Conservation (phyloP, 495 filamentous ascomycete species). For the Penicillium roqueforti region DNA sequence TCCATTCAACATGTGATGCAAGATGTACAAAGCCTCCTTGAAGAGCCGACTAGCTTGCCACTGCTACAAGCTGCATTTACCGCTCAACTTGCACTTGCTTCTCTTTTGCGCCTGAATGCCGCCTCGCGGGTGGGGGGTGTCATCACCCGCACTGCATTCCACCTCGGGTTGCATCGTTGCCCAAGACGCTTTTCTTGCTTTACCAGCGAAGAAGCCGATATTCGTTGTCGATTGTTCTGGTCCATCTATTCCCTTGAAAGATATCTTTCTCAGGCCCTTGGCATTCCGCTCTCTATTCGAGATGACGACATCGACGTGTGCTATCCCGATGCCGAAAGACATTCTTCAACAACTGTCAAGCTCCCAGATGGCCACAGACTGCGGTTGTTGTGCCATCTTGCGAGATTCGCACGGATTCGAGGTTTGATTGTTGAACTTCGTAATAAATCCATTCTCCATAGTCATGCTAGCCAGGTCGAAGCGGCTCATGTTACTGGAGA, state of each 20-base stretch:
- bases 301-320: conserved; percentile 54
- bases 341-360: conserved; percentile 4
- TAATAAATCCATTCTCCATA: conserved; percentile 44
- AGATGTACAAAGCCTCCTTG: conserved; percentile 33
- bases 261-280: conserved; percentile 47
- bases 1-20: conserved; percentile 36
- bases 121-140: conserved; percentile 47
- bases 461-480: conserved; percentile 30
- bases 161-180: conserved; percentile 48
- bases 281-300: conserved; percentile 46
- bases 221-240: conserved; percentile 48
- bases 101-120: conserved; percentile 44
- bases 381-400: conserved; percentile 33
- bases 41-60: conserved; percentile 34
- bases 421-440: conserved; percentile 44
- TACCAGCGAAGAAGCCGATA: conserved; percentile 30
- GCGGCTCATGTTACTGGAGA: conserved; percentile 37
- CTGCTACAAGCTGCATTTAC: conserved; percentile 43
- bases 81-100: conserved; percentile 44
- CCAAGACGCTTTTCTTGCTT: conserved; percentile 42
- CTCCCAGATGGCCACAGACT: conserved; percentile 22
- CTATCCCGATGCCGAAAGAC: conserved; percentile 39
- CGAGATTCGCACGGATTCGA: conserved; percentile 40
- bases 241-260: conserved; percentile 48
- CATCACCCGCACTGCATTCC: conserved; percentile 44